phyloP scores from a whole-genome alignment of 73 alveolate genomes.

The Paramecium pentaurelia region DNA sequence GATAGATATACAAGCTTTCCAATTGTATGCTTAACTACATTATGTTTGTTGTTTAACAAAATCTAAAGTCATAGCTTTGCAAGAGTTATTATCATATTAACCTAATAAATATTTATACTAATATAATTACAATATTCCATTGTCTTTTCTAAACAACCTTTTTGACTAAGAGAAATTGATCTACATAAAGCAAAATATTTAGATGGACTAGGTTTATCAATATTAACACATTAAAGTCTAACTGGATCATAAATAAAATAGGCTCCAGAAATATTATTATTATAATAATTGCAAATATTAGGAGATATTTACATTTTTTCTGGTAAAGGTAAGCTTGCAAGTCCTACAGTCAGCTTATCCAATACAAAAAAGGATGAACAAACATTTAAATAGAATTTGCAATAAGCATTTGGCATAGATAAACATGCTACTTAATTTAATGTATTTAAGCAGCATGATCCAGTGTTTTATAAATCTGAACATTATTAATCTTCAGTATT shows the following conservation, averaged over 20 bases:
- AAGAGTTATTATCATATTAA: background rate
- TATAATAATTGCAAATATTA: background rate
- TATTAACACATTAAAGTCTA: background rate
- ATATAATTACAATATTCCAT: background rate
- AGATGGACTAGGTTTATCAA: background rate
- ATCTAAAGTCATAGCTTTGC: background rate
- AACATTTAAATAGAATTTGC: background rate
- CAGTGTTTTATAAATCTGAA: background rate
- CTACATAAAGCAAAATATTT: background rate
- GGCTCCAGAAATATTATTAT: background rate
- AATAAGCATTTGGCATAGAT: background rate
- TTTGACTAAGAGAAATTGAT: background rate
- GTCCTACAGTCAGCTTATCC: background rate
- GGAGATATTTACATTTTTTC: background rate
- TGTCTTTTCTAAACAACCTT: background rate
- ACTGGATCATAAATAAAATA: background rate
- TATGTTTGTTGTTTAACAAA: background rate
- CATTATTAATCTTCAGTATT: background rate
- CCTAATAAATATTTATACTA: background rate
- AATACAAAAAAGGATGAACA: background rate
- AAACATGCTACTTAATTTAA: background rate
- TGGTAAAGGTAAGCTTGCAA: background rate
- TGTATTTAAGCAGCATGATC: background rate
- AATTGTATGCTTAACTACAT: background rate
- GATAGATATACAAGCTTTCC: background rate